Percentiles rank a stretch among this genome's conserved stretches.
These are phyloP conservation scores for Boletus rubescentipes DNA, from an alignment of 768 basidiomycete species.

Conservation along the genomic window DNA sequence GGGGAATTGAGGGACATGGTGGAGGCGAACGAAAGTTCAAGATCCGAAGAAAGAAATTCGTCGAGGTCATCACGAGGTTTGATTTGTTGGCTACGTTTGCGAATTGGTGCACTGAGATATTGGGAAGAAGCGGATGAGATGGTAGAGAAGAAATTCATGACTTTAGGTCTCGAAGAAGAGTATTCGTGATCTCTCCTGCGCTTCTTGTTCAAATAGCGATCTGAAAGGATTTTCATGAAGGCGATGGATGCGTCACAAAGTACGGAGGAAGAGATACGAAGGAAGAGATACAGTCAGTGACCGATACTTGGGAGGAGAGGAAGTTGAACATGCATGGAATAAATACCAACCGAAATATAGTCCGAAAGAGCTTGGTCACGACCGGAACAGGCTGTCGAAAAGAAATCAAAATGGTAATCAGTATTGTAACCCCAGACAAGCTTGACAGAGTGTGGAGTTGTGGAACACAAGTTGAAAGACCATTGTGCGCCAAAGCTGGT, in stretches of 20 bases:
- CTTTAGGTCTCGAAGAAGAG: conserved; percentile 29
- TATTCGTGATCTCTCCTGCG: conserved; percentile 39
- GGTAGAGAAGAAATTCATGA: conserved; percentile 57
- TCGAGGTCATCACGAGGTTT: conserved; percentile 54
- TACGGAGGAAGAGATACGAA: background rate
- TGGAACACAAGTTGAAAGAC: conserved; percentile 21
- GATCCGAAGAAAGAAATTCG: conserved; percentile 70
- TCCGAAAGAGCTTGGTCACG: conserved; percentile 23
- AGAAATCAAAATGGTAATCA: conserved; percentile 18
- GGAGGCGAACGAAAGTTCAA: conserved; percentile 81
- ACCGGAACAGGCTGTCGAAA: conserved; percentile 25
- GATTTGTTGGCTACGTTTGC: conserved; percentile 48
- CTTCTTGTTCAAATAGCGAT: conserved; percentile 45
- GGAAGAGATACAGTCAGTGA: conserved; percentile 15
- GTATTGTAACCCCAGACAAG: conserved; percentile 9
- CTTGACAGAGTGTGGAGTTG: conserved; percentile 23
- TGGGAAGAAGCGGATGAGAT: conserved; percentile 42
- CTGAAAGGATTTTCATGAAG: conserved; percentile 42
- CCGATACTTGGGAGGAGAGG: conserved; percentile 4
- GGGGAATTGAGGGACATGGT: conserved; percentile 80
- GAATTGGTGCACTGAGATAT: conserved; percentile 45
- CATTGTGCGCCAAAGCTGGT: conserved; percentile 28
- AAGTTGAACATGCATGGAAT: conserved; percentile 22
- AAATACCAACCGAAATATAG: conserved; percentile 29
- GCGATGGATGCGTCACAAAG: conserved; percentile 25